A percentile compares a stretch with the other conserved stretches of the same genome.
phyloP scores from a whole-genome alignment of 257 asterid species.

The Scutellaria baicalensis region DNA sequence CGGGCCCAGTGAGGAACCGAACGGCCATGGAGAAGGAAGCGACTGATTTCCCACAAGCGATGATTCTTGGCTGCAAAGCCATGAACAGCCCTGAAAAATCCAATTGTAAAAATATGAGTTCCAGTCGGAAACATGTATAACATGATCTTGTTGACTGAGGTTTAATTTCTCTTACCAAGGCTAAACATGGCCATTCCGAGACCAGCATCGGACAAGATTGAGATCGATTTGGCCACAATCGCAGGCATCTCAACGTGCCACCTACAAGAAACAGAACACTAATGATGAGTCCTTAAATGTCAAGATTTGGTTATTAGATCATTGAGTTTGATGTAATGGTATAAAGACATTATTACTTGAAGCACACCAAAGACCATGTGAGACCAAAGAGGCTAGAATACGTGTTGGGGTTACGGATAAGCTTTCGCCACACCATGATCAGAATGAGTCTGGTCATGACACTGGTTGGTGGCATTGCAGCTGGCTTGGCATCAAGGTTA shows the following conservation, averaged over 20 bases:
- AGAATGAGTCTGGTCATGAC: constrained; percentile 66
- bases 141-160: too few relatives aligned
- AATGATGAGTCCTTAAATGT: neutral
- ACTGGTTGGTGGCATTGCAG: constrained; percentile 64
- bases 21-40: constrained; percentile 62
- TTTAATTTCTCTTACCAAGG: constrained; percentile 32
- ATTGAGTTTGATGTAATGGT: neutral
- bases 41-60: constrained; percentile 57
- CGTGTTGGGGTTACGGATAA: constrained; percentile 61
- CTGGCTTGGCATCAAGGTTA: constrained; percentile 27
- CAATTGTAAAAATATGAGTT: neutral
- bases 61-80: constrained; percentile 67
- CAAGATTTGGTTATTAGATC: neutral
- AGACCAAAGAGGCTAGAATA: constrained; percentile 66
- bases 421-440: constrained; percentile 77
- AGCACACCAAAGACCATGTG: constrained; percentile 59
- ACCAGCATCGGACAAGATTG: constrained; percentile 68
- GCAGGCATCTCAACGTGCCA: constrained; percentile 75
- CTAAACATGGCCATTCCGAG: constrained; percentile 88
- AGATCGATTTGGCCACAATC: constrained; percentile 47
- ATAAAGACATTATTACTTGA: constrained; percentile 24
- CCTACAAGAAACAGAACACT: constrained; percentile 17
- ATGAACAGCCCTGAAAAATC: constrained; percentile 47
- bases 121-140: too few relatives aligned
- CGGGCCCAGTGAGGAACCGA: constrained; percentile 56